phyloP scores from a whole-genome alignment of 768 basidiomycete species.

The Pilatotrama ljubarskyi region DNA sequence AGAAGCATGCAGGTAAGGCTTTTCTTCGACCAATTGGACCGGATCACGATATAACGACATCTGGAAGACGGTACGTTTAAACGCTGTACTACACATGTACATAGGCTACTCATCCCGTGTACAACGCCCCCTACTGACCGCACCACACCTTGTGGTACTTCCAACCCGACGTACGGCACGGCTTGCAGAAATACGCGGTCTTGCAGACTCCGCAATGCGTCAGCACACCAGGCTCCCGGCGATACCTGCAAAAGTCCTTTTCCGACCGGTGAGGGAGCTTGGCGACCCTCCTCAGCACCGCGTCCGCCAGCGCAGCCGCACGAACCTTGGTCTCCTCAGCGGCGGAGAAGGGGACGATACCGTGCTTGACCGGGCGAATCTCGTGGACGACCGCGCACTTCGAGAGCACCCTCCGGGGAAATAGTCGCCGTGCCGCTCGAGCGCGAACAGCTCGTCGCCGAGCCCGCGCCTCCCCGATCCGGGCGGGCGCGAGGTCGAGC shows the following conservation, averaged over 20 bases:
- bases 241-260: slow-evolving; percentile 23
- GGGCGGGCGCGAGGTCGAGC: slow-evolving; percentile 18
- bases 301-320: slow-evolving; percentile 2
- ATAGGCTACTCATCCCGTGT: background rate
- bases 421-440: slow-evolving; percentile 18
- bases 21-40: too few species aligned
- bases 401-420: slow-evolving; percentile 6
- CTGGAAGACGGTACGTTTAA: too few species aligned
- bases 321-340: background rate
- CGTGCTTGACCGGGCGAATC: background rate
- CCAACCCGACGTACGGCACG: slow-evolving; percentile 19
- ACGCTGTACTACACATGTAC: too few species aligned
- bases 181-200: slow-evolving; percentile 15
- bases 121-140: background rate
- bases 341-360: background rate
- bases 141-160: slow-evolving; percentile 24
- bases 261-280: slow-evolving; percentile 6
- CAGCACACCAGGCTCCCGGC: slow-evolving; percentile 13
- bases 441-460: slow-evolving; percentile 22
- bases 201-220: slow-evolving; percentile 22
- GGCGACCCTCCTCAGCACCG: slow-evolving; percentile 12
- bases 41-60: too few species aligned
- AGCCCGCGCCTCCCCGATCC: slow-evolving; percentile 21
- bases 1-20: too few species aligned
- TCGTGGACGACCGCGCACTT: slow-evolving; percentile 9